Conservation (phyloP, 2,329 filamentous ascomycete genomes). For the Penicillium sclerotiorum region DNA sequence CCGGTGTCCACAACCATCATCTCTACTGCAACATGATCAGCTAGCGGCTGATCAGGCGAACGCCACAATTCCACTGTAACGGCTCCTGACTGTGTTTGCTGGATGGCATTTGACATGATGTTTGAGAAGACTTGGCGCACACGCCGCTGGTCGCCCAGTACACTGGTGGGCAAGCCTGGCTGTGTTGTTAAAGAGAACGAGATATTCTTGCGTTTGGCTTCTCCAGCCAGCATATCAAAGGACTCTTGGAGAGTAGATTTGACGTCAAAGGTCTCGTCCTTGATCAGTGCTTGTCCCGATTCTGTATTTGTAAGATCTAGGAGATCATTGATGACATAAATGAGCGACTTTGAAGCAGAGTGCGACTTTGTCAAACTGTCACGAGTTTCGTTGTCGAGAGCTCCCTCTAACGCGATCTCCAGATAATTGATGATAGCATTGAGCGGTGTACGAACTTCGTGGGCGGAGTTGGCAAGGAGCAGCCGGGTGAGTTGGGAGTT, state of each 20-base stretch:
- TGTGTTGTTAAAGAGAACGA: slow-evolving; percentile 69
- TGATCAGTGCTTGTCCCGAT: slow-evolving; percentile 75
- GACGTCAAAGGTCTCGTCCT: slow-evolving; percentile 79
- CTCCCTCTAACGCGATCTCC: slow-evolving; percentile 83
- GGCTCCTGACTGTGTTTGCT: slow-evolving; percentile 69
- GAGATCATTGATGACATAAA: slow-evolving; percentile 92
- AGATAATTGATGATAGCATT: slow-evolving; percentile 96
- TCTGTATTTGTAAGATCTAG: slow-evolving; percentile 87
- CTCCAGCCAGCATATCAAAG: slow-evolving; percentile 70
- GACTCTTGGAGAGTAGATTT: slow-evolving; percentile 73
- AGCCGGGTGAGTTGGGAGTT: slow-evolving; percentile 78
- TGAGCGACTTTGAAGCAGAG: slow-evolving; percentile 87
- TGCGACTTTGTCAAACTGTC: slow-evolving; percentile 84
- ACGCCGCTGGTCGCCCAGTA: slow-evolving; percentile 77
- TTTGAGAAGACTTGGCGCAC: slow-evolving; percentile 84
- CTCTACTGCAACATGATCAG: slow-evolving; percentile 67
- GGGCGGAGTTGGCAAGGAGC: slow-evolving; percentile 82
- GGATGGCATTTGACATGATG: slow-evolving; percentile 79
- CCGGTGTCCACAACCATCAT: slow-evolving; percentile 77
- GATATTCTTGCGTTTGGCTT: slow-evolving; percentile 75
- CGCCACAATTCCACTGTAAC: slow-evolving; percentile 73
- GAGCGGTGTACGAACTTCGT: slow-evolving; percentile 85
- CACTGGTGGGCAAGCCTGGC: slow-evolving; percentile 66
- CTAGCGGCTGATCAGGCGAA: slow-evolving; percentile 44
- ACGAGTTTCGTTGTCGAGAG: slow-evolving; percentile 76